Evolutionary conservation across 352 stramenopile genomes (phyloP), one percentile per base, ranked within the genome.

Genomic region (Blastocystis sp.): DNA sequence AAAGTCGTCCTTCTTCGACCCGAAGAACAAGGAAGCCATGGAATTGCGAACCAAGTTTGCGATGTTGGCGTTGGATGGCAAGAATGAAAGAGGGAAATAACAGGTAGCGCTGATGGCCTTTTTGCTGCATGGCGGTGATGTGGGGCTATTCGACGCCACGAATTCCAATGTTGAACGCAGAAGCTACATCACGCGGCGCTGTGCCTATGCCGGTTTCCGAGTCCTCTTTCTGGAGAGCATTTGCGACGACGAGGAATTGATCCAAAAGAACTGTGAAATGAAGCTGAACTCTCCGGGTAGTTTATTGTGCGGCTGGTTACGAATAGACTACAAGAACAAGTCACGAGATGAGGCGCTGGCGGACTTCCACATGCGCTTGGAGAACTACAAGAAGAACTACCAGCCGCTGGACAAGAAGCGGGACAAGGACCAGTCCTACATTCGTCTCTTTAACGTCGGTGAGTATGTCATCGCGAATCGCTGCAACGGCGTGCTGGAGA

Each of bases 371-470:
- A 57, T 48, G n/a, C 78, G 78, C 60, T 43, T 88, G 9, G 64
- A 79, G 45, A 76, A 88, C 64, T 88, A 89, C 64, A 76, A 89
- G 40, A 59, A 66, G 59, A 90, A 91, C 52, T 97, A 97, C 89
- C 93, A 97, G 90, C 94, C 94, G 1, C 91, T 97, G 3, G 94
- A 96, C 68, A 94, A 97, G 89, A 92, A 70, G 89, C 92, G 94
- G 89, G 89, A 91, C 21, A 91, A 92, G 28, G 92, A 93, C 38
- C 92, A 93, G 19, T 95, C 93, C 87, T 97, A 96, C 87, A 94
- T 96, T 69, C 96, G 96, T 89, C 92, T 97, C 1, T 95, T 94
- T 90, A 97, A 97, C 62, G 93, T 88, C n/a, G 78, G 78, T 14
- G 78, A 88, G 45, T 88, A 88, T 42, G 62, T 88, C 38, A 71